Evolutionary conservation across 1,284 basidiomycete species (phyloP).

Genomic region (Exobasidium cylindrosporum): DNA sequence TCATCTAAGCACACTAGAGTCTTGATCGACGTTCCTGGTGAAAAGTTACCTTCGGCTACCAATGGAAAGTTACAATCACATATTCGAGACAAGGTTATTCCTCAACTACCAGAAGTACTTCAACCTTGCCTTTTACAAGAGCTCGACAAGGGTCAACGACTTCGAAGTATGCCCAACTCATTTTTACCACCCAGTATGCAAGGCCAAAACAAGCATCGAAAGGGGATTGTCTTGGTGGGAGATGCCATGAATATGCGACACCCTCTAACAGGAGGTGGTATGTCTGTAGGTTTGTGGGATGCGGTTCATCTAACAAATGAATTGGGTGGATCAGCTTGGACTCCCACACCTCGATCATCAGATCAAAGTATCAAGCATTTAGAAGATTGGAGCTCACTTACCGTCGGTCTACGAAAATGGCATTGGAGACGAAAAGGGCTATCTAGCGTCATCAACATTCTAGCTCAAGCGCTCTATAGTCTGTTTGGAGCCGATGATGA

Average conservation of each 20-base stretch:
- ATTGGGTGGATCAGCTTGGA: conserved; percentile 43
- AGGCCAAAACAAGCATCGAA: conserved; percentile 61
- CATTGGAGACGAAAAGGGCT: conserved; percentile 52
- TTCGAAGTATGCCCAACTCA: conserved; percentile 88
- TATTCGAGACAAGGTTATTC: conserved; percentile 40
- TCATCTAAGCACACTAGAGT: conserved; percentile 75
- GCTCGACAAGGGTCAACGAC: conserved; percentile 37
- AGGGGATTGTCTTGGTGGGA: conserved; percentile 81
- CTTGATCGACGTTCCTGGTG: conserved; percentile 80
- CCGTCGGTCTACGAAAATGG: conserved; percentile 41
- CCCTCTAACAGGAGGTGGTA: conserved; percentile 78
- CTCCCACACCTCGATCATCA: conserved; percentile 18
- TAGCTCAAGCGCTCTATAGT: conserved; percentile 52
- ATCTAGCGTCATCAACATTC: conserved; percentile 51
- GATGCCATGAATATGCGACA: conserved; percentile 99
- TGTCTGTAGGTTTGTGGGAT: conserved; percentile 55
- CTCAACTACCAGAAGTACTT: conserved; percentile 45
- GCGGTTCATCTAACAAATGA: conserved; percentile 45
- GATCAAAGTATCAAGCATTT: conserved; percentile 23
- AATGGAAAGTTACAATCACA: conserved; percentile 61
- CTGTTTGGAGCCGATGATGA: conserved; percentile 61
- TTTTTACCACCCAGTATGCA: conserved; percentile 85
- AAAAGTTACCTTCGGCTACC: conserved; percentile 70
- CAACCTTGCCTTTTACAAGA: conserved; percentile 33
- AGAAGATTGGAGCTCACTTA: conserved; percentile 32